phyloP scores from a whole-genome alignment of 345 rosid genomes.

The Brassica cretica region DNA sequence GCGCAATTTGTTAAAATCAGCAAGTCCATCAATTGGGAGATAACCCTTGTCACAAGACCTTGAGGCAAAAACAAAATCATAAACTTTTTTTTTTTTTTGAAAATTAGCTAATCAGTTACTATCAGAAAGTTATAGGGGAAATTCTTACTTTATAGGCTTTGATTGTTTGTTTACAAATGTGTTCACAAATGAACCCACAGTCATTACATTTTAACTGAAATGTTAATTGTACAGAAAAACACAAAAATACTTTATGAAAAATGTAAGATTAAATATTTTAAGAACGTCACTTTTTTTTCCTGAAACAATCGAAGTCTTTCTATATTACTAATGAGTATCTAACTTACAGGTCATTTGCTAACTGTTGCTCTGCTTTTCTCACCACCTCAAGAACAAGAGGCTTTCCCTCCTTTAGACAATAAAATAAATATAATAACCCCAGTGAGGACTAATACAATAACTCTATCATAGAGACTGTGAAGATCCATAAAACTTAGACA shows the following conservation, averaged over 20 bases:
- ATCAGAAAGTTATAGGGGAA: too few relatives aligned
- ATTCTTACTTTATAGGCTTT: too few relatives aligned
- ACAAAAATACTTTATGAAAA: background rate
- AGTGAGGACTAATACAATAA: slow-evolving; percentile 4
- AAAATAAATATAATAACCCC: background rate
- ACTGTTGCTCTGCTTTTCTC: slow-evolving; percentile 72
- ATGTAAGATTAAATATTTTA: background rate
- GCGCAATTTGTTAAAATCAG: too few relatives aligned
- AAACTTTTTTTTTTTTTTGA: too few relatives aligned
- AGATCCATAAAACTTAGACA: background rate
- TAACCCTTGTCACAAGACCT: too few relatives aligned
- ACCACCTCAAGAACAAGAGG: slow-evolving; percentile 74
- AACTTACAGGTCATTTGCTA: slow-evolving; percentile 67
- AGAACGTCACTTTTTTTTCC: background rate
- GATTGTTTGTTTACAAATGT: too few relatives aligned
- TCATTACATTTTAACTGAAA: too few relatives aligned
- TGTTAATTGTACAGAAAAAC: too few relatives aligned
- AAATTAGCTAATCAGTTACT: too few relatives aligned
- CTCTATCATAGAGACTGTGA: background rate
- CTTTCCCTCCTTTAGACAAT: slow-evolving; percentile 68
- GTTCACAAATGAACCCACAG: too few relatives aligned
- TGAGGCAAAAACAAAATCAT: too few relatives aligned
- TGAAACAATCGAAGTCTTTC: background rate
- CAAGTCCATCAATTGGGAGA: too few relatives aligned
- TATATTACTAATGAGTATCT: background rate